Conservation (phyloP, 208 protist species). For the Trypanosoma avium region DNA sequence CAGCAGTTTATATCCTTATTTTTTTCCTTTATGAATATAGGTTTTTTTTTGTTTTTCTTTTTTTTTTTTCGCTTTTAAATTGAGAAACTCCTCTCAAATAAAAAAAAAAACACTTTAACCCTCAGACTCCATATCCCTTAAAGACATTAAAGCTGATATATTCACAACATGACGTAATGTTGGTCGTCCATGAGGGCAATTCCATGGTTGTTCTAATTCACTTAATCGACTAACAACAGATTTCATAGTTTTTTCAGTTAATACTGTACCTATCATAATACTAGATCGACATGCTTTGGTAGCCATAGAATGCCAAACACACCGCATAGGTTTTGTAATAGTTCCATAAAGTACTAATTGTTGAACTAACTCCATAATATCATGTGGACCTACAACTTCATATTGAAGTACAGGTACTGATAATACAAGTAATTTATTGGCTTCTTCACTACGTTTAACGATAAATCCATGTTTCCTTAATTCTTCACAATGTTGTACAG, state of each 20-base stretch:
- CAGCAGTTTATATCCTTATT: background rate
- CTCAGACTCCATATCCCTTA: background rate
- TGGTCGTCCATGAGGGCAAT: slow-evolving; percentile 94
- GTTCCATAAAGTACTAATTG: slow-evolving; percentile 67
- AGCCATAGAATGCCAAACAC: slow-evolving; percentile 91
- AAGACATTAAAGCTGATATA: slow-evolving; percentile 25
- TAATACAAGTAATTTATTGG: slow-evolving; percentile 70
- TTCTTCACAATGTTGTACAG: slow-evolving; percentile 56
- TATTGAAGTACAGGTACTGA: slow-evolving; percentile 85
- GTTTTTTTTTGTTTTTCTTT: no score
- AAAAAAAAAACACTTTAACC: slow-evolving; percentile 9
- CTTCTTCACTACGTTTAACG: slow-evolving; percentile 49
- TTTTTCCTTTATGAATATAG: no score
- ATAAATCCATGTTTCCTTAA: slow-evolving; percentile 90
- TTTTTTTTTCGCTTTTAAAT: background rate
- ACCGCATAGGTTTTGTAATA: slow-evolving; percentile 63
- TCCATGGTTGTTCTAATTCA: slow-evolving; percentile 92
- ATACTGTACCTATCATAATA: slow-evolving; percentile 93
- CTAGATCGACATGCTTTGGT: slow-evolving; percentile 90
- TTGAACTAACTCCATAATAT: slow-evolving; percentile 88
- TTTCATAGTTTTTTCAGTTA: slow-evolving; percentile 75
- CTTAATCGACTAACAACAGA: slow-evolving; percentile 69
- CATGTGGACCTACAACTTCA: slow-evolving; percentile 76
- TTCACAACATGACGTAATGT: slow-evolving; percentile 77
- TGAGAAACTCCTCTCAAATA: background rate